Percentiles rank a stretch among this genome's conserved stretches.
Evolutionary conservation across 2,329 filamentous ascomycete genomes (phyloP).

Genomic region (Chaetoscypha palmicola): DNA sequence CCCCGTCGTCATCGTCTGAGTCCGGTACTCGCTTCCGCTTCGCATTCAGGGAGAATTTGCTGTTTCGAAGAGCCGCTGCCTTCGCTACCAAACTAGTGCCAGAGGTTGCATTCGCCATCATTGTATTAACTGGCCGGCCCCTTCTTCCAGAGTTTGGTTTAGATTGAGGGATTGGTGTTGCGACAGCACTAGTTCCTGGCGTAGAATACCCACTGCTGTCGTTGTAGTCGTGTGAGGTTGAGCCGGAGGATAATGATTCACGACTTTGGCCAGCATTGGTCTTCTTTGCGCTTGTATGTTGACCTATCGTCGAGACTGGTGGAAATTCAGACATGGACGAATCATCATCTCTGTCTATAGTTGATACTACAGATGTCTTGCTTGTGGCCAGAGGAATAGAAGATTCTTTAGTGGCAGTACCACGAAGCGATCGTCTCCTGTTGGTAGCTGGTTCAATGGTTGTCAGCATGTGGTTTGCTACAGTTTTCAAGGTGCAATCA

Average conservation of each 20-base stretch:
- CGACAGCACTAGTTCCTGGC: slow-evolving; percentile 51
- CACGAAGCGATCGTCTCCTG: slow-evolving; percentile 17
- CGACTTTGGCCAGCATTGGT: slow-evolving; percentile 25
- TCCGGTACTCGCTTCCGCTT: slow-evolving; percentile 40
- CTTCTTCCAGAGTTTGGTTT: slow-evolving; percentile 25
- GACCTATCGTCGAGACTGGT: slow-evolving; percentile 10
- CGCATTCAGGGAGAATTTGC: slow-evolving; percentile 41
- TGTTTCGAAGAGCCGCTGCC: slow-evolving; percentile 40
- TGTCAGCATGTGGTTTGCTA: too few relatives aligned
- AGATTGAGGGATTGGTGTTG: slow-evolving; percentile 40
- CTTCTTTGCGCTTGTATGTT: slow-evolving; percentile 14
- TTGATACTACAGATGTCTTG: slow-evolving; percentile 4
- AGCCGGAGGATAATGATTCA: slow-evolving; percentile 35
- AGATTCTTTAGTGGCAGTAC: slow-evolving; percentile 9
- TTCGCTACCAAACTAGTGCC: slow-evolving; percentile 38
- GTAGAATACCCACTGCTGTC: slow-evolving; percentile 49
- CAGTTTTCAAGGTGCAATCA: too few relatives aligned
- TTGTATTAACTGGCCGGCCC: slow-evolving; percentile 15
- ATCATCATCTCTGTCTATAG: slow-evolving; percentile 9
- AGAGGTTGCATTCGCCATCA: slow-evolving; percentile 9
- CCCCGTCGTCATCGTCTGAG: slow-evolving; percentile 32
- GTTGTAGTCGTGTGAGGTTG: slow-evolving; percentile 35
- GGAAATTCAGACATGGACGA: slow-evolving; percentile 16
- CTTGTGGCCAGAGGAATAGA: slow-evolving; percentile 3
- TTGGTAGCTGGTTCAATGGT: slow-evolving; percentile 19